Evolutionary conservation across 805 yeast species (phyloP).

Genomic region (Metschnikowia drakensbergensis): DNA sequence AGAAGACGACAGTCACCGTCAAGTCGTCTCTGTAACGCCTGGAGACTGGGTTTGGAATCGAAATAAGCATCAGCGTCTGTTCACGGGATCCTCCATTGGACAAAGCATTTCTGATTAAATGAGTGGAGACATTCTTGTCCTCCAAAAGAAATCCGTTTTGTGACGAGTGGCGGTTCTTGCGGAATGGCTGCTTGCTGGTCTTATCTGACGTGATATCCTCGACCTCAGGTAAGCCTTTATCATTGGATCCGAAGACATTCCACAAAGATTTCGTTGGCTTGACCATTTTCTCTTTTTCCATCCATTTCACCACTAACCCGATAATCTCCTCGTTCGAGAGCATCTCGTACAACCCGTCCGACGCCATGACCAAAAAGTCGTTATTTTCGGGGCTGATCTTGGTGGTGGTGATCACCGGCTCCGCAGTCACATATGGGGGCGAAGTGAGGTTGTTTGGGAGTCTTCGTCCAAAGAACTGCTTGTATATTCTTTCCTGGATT

Average conservation of each 20-base stretch:
- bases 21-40: slow-evolving; percentile 93
- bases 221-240: slow-evolving; percentile 58
- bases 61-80: slow-evolving; percentile 80
- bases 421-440: slow-evolving; percentile 98
- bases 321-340: slow-evolving; percentile 89
- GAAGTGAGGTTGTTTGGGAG: slow-evolving; percentile 71
- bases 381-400: slow-evolving; percentile 65
- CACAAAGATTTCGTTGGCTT: slow-evolving; percentile 48
- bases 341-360: slow-evolving; percentile 93
- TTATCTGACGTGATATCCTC: slow-evolving; percentile 57
- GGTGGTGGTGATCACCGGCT: slow-evolving; percentile 85
- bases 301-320: slow-evolving; percentile 90
- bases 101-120: slow-evolving; percentile 87
- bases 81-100: slow-evolving; percentile 83
- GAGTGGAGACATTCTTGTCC: slow-evolving; percentile 89
- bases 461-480: slow-evolving; percentile 75
- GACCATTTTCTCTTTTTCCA: slow-evolving; percentile 66
- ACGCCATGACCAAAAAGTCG: slow-evolving; percentile 86
- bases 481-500: slow-evolving; percentile 68
- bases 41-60: slow-evolving; percentile 88
- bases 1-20: slow-evolving; percentile 93
- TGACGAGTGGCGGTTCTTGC: slow-evolving; percentile 43
- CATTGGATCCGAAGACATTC: slow-evolving; percentile 39
- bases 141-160: slow-evolving; percentile 53
- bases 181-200: slow-evolving; percentile 69